Conservation (phyloP, 2,329 filamentous ascomycete species). For the Cordyceps pruinosa region DNA sequence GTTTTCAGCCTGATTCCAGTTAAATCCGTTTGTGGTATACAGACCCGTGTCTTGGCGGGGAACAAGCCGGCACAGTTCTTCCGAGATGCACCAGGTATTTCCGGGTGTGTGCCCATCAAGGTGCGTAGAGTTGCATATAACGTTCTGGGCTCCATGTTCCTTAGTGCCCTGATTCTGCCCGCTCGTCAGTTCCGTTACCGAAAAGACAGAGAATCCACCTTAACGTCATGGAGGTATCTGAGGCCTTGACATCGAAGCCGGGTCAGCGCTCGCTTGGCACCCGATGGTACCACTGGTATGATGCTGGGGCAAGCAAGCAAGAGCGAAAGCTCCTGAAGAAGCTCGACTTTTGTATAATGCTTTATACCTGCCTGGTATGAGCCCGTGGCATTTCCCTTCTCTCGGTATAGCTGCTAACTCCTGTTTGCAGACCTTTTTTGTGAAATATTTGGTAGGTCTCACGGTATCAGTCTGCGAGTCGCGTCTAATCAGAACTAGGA, state of each 20-base stretch:
- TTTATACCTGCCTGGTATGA: slow-evolving; percentile 30
- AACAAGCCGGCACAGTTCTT: not conserved
- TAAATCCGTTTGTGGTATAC: not conserved
- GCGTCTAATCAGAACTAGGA: slow-evolving; percentile 20
- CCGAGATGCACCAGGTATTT: not conserved
- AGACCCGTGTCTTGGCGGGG: not conserved
- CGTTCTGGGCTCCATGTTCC: not conserved
- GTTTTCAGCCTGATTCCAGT: not conserved
- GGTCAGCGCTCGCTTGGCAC: not conserved
- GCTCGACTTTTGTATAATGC: slow-evolving; percentile 41
- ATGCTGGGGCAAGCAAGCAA: slow-evolving; percentile 30
- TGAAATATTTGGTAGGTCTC: slow-evolving; percentile 32
- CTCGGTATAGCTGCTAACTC: not conserved
- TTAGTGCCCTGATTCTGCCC: not conserved
- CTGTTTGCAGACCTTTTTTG: slow-evolving; percentile 30
- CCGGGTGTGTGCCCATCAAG: not conserved
- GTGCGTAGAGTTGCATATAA: not conserved
- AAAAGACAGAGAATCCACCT: not conserved
- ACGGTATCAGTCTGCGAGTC: no score
- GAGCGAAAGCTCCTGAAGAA: slow-evolving; percentile 42
- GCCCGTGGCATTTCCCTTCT: not conserved
- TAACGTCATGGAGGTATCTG: not conserved
- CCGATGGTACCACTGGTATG: slow-evolving; percentile 35
- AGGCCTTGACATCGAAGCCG: not conserved
- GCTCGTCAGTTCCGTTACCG: no score